Evolutionary conservation across 2,329 filamentous ascomycete species (phyloP), one percentile per base, ranked within the genome.

Genomic region (Colletotrichum sp.): DNA sequence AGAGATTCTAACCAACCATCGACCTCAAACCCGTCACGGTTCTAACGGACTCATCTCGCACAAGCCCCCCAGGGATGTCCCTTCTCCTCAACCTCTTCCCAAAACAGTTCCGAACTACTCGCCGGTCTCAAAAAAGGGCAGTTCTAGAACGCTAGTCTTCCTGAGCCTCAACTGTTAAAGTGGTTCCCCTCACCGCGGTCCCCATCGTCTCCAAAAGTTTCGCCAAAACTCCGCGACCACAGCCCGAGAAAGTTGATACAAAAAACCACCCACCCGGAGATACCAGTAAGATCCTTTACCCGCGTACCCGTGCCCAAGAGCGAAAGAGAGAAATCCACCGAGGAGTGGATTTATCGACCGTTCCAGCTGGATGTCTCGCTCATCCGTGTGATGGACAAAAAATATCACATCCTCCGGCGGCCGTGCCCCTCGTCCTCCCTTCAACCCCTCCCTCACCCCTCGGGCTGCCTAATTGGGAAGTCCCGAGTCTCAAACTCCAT

Each of bases 331-430:
- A 28, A 52, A n/a, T 59, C 73, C 64, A 65, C 64, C 28, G 32
- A 21, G 55, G 63, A 76, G 73, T 73, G 73, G 70, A 10, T 39
- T 69, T 69, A 69, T 73, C 64, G 73, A 44, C 73, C 70, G 72
- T 67, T 75, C 72, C 63, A 75, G 72, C 72, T 68, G 32, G n/a
- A 21, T 65, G 67, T 73, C 70, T 76, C 64, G 64, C 73, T 39
- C 70, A 28, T 65, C 44, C 44, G 49, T 26, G 69, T 65, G 64
- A 76, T 73, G 57, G 63, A 64, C 63, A 73, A 76, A 68, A 72
- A 32, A 32, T 69, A 24, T 49, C 44, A 49, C 44, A 49, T 49
- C n/a, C 44, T 49, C 44, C n/a, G 44, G 44, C n/a, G 44, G 44
- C 44, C 34, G 55, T 49, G 62, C 70, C 69, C 60, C 36, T 68